These are phyloP conservation scores for Ceratobasidium sp. DNA, from an alignment of 1,284 basidiomycete genomes.

Conservation along the genomic window DNA sequence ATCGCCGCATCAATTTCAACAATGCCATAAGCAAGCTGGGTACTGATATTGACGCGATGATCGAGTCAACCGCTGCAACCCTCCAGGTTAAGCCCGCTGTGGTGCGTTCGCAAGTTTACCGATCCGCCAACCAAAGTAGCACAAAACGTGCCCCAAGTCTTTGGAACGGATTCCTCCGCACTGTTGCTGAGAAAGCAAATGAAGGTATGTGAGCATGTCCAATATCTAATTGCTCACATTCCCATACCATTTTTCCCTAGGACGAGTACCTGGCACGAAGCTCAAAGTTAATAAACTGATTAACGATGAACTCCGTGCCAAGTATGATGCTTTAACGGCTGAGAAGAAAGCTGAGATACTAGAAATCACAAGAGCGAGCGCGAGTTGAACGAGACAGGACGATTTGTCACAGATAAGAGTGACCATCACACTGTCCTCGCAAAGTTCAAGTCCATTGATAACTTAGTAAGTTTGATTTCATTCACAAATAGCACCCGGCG, in stretches of 20 bases:
- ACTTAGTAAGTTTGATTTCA: background rate
- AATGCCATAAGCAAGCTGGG: no score
- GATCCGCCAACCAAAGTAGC: background rate
- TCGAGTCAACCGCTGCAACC: no score
- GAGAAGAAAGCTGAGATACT: background rate
- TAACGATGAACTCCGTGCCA: background rate
- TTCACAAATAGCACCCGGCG: no score
- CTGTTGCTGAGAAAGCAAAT: background rate
- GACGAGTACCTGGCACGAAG: background rate
- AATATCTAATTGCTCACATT: background rate
- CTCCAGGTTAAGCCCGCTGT: no score
- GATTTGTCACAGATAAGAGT: background rate
- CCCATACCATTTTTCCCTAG: background rate
- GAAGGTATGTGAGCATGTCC: constrained; percentile 2
- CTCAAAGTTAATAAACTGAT: background rate
- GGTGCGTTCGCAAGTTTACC: background rate
- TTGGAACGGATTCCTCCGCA: background rate
- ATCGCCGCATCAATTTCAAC: no score
- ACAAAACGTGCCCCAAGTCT: background rate
- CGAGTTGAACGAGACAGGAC: background rate
- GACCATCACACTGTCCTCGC: background rate
- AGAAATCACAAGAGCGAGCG: background rate
- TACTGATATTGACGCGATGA: no score
- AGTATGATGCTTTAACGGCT: background rate
- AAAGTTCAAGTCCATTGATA: background rate